Percentiles rank a stretch among this genome's conserved stretches.
These are phyloP conservation scores for Scenedesmus sp. DNA, from an alignment of 163 green algal genomes.

Conservation along the genomic window DNA sequence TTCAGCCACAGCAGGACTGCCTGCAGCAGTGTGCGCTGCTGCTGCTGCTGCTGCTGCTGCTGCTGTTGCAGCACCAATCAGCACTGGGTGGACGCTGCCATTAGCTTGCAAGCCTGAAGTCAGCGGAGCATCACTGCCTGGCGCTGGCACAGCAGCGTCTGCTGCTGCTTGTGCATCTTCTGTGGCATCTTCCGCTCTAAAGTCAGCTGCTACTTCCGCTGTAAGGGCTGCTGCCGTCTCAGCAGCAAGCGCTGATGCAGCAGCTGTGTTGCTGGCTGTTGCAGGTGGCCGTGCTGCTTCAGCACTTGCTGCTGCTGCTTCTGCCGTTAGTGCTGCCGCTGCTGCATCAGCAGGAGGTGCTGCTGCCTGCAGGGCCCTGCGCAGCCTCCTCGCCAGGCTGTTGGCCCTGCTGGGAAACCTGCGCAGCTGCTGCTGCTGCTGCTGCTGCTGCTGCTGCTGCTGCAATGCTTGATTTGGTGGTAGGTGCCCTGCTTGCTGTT, in stretches of 20 bases:
- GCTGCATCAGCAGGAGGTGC: neutral
- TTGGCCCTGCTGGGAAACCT: constrained; percentile 4
- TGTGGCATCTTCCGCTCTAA: neutral
- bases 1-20: neutral
- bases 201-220: neutral
- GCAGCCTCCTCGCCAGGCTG: neutral
- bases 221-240: neutral
- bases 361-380: neutral
- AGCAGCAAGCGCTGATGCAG: neutral
- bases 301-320: neutral
- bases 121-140: neutral
- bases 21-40: neutral
- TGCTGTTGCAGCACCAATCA: too few species aligned
- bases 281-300: neutral
- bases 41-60: constrained; percentile 5
- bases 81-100: neutral
- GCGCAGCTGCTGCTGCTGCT: neutral
- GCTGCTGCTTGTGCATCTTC: neutral
- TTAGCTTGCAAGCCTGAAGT: neutral
- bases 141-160: neutral
- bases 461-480: neutral
- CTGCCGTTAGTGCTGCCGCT: too few species aligned
- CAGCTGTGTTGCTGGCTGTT: neutral
- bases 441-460: constrained; percentile 36
- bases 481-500: neutral